Conservation (phyloP, 2,329 filamentous ascomycete species). For the Aotearoamyces nothofagi region DNA sequence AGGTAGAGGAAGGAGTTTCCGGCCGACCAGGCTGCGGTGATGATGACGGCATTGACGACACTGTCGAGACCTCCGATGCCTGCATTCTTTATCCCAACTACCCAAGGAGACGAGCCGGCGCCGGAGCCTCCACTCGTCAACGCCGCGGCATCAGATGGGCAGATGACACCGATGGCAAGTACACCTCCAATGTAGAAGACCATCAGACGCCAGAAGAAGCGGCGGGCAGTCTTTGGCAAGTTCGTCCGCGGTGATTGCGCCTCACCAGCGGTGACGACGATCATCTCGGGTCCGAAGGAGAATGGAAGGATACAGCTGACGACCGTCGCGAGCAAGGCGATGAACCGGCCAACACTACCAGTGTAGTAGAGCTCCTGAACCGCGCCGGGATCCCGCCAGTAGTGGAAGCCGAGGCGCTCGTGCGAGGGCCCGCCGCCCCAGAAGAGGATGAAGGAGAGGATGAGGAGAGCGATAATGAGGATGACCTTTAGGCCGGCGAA, state of each 20-base stretch:
- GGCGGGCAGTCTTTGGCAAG: conserved; percentile 46
- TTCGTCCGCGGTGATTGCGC: conserved; percentile 48
- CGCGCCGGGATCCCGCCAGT: conserved; percentile 27
- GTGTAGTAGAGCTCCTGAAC: conserved; percentile 23
- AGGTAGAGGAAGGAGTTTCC: conserved; percentile 48
- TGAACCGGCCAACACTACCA: conserved; percentile 33
- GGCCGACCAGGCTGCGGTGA: conserved; percentile 50
- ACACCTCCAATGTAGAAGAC: conserved; percentile 45
- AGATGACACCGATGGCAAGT: conserved; percentile 42
- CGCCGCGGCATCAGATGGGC: conserved; percentile 45
- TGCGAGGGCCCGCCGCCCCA: conserved; percentile 42
- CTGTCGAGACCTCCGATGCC: conserved; percentile 48
- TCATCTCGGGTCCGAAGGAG: conserved; percentile 44
- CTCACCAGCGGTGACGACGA: conserved; percentile 46
- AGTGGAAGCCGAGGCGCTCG: conserved; percentile 31
- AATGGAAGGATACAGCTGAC: too few species aligned
- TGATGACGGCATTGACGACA: conserved; percentile 52
- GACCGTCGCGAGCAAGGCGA: too few species aligned
- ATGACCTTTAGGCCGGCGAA: conserved; percentile 45
- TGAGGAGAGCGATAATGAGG: conserved; percentile 40
- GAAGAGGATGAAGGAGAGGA: conserved; percentile 38
- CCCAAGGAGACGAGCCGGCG: conserved; percentile 31
- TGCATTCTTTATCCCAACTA: conserved; percentile 46
- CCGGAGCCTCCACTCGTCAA: conserved; percentile 32
- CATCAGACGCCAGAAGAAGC: conserved; percentile 42